These are phyloP conservation scores for Kwoniella sp. DNA, from an alignment of 768 basidiomycete species.

Conservation along the genomic window DNA sequence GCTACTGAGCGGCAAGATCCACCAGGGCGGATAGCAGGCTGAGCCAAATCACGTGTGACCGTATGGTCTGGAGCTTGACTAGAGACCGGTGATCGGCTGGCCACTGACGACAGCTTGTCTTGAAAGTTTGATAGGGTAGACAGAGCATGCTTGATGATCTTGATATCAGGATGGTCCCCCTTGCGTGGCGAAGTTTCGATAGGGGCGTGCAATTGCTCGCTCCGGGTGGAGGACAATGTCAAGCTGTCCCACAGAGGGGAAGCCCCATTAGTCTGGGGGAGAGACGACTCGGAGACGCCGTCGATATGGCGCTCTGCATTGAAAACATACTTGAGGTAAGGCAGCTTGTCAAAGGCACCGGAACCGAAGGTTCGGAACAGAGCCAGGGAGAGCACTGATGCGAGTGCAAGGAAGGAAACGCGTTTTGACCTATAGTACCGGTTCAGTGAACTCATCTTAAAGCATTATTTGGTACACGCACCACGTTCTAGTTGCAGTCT, in stretches of 20 bases:
- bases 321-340: not conserved
- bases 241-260: conserved; percentile 12
- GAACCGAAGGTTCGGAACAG: conserved; percentile 9
- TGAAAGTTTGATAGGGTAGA: conserved; percentile 12
- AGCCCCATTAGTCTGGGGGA: not conserved
- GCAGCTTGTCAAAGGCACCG: not conserved
- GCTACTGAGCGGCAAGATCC: conserved; percentile 12
- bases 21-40: no score
- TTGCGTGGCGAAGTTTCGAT: not conserved
- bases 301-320: not conserved
- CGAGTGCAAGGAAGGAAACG: conserved; percentile 14
- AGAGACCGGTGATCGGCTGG: no score
- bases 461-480: not conserved
- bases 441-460: not conserved
- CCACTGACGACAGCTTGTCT: conserved; percentile 1
- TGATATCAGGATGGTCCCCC: conserved; percentile 5
- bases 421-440: not conserved
- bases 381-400: conserved; percentile 10
- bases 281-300: not conserved
- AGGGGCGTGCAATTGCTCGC: no score
- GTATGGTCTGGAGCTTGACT: no score
- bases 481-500: conserved; percentile 6
- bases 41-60: no score
- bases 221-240: not conserved
- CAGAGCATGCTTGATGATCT: conserved; percentile 13